Evolutionary conservation across 208 protist genomes (phyloP).

Genomic region (Leishmania major): DNA sequence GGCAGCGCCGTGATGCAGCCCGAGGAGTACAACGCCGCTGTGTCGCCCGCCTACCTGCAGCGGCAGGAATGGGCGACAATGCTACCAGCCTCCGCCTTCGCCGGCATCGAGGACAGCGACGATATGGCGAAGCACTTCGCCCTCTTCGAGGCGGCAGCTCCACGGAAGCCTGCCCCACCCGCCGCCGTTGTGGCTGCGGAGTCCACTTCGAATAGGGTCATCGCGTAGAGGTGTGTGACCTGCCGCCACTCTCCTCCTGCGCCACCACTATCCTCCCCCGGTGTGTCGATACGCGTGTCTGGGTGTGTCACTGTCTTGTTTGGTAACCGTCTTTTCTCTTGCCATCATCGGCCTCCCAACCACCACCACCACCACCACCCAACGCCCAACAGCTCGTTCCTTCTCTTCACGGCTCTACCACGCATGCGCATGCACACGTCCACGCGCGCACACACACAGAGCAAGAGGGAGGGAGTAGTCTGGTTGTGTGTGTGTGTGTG

Average conservation of each 20-base stretch:
- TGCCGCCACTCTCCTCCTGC: neutral
- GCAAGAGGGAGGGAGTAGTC: neutral
- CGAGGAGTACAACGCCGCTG: slow-evolving; percentile 53
- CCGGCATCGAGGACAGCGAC: slow-evolving; percentile 23
- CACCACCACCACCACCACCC: neutral
- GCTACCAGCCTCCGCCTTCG: slow-evolving; percentile 43
- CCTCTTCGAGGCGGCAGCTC: neutral
- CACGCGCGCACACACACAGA: neutral
- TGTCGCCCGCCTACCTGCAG: slow-evolving; percentile 29
- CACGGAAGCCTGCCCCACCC: neutral
- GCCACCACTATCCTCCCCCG: neutral
- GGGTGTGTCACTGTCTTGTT: neutral
- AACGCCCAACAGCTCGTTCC: neutral
- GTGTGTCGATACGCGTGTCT: neutral
- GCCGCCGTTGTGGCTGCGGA: neutral
- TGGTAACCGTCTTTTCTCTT: neutral
- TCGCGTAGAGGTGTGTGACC: neutral
- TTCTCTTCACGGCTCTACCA: neutral
- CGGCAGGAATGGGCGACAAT: slow-evolving; percentile 36
- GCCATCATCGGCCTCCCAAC: neutral
- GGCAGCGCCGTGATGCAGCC: slow-evolving; percentile 61
- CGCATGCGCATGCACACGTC: neutral
- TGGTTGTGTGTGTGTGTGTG: neutral
- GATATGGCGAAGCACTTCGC: neutral
- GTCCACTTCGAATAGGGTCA: neutral